These are phyloP conservation scores for Rhodotorula babjevae DNA, from an alignment of 768 basidiomycete species.

Conservation along the genomic window DNA sequence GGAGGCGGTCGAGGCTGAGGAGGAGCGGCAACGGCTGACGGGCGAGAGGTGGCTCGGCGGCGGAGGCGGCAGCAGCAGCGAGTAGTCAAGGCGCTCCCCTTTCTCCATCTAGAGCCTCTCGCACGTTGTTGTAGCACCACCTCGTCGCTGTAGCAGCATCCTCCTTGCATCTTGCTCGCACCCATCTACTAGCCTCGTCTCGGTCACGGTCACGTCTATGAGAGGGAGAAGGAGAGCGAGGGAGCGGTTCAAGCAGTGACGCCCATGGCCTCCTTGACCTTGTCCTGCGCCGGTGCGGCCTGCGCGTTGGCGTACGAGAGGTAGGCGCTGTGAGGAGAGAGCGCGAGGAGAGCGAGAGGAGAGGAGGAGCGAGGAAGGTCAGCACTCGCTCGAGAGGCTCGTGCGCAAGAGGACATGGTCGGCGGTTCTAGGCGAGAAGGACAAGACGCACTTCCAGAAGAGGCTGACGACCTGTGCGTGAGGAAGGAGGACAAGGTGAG, in stretches of 20 bases:
- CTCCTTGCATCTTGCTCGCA: not conserved
- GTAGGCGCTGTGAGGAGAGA: constrained; percentile 27
- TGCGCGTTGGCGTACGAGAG: constrained; percentile 35
- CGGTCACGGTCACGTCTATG: too few species aligned
- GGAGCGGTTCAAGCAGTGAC: not conserved
- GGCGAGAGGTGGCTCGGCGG: not conserved
- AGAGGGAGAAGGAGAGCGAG: not conserved
- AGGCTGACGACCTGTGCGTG: not conserved
- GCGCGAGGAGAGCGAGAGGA: too few species aligned
- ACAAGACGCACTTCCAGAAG: constrained; percentile 31
- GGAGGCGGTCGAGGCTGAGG: constrained; percentile 60
- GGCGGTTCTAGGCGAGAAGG: too few species aligned
- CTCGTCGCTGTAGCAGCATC: constrained; percentile 1
- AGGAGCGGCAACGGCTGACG: constrained; percentile 51
- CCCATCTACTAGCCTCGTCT: not conserved
- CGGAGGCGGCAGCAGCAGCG: not conserved
- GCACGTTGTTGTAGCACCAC: not conserved
- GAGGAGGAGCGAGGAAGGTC: not conserved
- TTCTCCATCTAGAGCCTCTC: not conserved
- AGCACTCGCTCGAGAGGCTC: too few species aligned
- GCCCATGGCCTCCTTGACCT: constrained; percentile 18
- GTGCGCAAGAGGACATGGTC: too few species aligned
- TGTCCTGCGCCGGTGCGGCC: constrained; percentile 7
- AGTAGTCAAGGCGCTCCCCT: not conserved
- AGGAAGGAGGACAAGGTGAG: not conserved